Evolutionary conservation across 768 basidiomycete genomes (phyloP).

Genomic region (Lentinula aciculospora): DNA sequence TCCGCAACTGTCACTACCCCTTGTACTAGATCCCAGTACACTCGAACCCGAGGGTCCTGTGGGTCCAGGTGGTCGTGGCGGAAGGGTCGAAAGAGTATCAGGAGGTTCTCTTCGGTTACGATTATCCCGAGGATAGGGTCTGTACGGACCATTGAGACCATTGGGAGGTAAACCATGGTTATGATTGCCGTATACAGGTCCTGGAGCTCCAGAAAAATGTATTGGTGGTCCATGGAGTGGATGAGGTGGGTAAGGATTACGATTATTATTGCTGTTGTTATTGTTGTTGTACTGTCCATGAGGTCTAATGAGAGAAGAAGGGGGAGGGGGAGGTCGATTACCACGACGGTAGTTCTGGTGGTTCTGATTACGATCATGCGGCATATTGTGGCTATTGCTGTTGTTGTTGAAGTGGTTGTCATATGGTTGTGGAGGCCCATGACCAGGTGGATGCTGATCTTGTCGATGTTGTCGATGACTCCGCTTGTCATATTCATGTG

Average conservation of each 20-base stretch:
- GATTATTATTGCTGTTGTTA: no score
- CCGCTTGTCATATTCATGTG: slow-evolving; percentile 78
- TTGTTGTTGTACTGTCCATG: neutral
- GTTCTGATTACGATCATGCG: no score
- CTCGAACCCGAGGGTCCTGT: neutral
- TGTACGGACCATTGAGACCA: neutral
- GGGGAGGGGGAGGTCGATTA: neutral
- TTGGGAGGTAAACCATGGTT: neutral
- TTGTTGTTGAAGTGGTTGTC: no score
- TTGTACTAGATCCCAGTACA: no score
- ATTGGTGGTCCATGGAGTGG: neutral
- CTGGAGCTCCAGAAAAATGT: neutral
- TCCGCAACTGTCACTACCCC: neutral
- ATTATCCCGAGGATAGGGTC: neutral
- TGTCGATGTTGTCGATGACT: slow-evolving; percentile 41
- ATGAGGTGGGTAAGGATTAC: neutral
- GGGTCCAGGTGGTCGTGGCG: neutral
- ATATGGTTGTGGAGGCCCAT: neutral
- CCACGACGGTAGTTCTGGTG: neutral
- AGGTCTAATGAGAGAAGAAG: neutral
- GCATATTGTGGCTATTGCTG: neutral
- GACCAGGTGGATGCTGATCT: neutral
- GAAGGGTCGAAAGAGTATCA: neutral
- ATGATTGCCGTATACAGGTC: neutral
- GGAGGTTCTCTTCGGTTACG: neutral